Base-by-base conservation (phyloP, 805 yeast species). In the Crinitomyces ghanaensis region DNA sequence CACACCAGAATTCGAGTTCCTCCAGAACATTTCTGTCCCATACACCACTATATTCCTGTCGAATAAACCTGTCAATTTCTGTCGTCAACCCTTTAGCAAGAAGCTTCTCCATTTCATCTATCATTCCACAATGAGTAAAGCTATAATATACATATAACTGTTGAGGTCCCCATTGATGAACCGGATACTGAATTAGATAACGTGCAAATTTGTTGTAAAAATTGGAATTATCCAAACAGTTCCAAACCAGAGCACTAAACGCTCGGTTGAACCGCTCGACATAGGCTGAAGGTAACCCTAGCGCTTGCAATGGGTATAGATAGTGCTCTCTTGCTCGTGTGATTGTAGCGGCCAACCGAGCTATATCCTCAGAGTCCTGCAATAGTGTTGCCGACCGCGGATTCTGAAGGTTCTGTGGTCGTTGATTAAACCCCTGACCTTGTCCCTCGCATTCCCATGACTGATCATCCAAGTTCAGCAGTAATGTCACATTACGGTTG, bases 181-280 rank as follows among this genome's bases (percentile, higher is more conserved):
- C 24, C 4, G 38, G 40, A 25, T 41, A 30, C 3, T 19, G 20
- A n/a, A 18, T 7, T 19, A 44, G 23, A 30, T 21, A 39, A 9
- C 15, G 31, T 6, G 19, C 14, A 16, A 50, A 19, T 15, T 24
- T 27, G 4, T n/a, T 17, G 11, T 36, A 16, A 4, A 48, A 32
- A 9, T 11, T 19, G 12, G 18, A 11, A n/a, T 29, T 19, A 12
- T 44, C 33, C 2, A 48, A 11, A 9, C 21, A 27, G n/a, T 33
- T 34, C 8, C 50, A 37, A 1, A 46, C 44, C 15, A 44, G 28
- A 2, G 57, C 41, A n/a, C 44, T 35, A 32, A 42, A 45, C 5
- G 44, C 28, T 11, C 39, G 19, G n/a, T 30, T 23, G 27, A 43
- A 32, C 6, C 31, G 13, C 13, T 30, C 30, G 6, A 28, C 19